A percentile compares a stretch with the other conserved stretches of the same genome.
Conservation (phyloP, 2,329 filamentous ascomycete species). For the Bertia moriformis region DNA sequence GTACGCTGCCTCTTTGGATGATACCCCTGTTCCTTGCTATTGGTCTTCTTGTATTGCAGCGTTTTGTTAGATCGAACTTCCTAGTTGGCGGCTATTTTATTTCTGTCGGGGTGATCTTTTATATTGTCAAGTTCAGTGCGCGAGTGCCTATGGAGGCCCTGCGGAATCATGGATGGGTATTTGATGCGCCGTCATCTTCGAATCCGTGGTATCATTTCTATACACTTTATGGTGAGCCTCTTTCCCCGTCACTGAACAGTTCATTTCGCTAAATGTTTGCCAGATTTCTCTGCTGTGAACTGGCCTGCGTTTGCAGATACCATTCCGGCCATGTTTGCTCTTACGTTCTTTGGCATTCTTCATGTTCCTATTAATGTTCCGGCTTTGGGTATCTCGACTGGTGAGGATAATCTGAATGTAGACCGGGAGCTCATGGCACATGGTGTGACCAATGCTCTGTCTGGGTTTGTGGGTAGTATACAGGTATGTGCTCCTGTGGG, state of each 20-base stretch:
- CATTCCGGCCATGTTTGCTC: constrained; percentile 84
- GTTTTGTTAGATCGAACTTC: constrained; percentile 66
- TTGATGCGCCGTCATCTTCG: constrained; percentile 66
- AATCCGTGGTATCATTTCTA: constrained; percentile 98
- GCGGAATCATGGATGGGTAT: constrained; percentile 73
- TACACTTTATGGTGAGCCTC: constrained; percentile 70
- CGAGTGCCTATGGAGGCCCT: constrained; percentile 38
- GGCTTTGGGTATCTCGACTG: constrained; percentile 74
- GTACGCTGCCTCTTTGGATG: constrained; percentile 71
- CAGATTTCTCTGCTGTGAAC: constrained; percentile 68
- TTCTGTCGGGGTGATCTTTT: constrained; percentile 61
- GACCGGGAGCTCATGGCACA: constrained; percentile 86
- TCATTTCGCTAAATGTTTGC: constrained; percentile 5
- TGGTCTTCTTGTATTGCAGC: constrained; percentile 61
- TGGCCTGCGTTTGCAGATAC: constrained; percentile 74
- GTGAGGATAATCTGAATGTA: constrained; percentile 82
- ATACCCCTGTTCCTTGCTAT: constrained; percentile 67
- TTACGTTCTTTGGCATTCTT: constrained; percentile 93
- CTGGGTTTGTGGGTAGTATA: constrained; percentile 75
- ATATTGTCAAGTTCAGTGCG: constrained; percentile 44
- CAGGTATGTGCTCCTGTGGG: too few species aligned
- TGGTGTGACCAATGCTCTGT: constrained; percentile 82
- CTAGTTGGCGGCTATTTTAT: constrained; percentile 81
- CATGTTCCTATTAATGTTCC: constrained; percentile 98
- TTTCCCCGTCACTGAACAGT: constrained; percentile 5